These are phyloP conservation scores for Calonectria henricotiae DNA, from an alignment of 2,329 filamentous ascomycete species.

Conservation along the genomic window DNA sequence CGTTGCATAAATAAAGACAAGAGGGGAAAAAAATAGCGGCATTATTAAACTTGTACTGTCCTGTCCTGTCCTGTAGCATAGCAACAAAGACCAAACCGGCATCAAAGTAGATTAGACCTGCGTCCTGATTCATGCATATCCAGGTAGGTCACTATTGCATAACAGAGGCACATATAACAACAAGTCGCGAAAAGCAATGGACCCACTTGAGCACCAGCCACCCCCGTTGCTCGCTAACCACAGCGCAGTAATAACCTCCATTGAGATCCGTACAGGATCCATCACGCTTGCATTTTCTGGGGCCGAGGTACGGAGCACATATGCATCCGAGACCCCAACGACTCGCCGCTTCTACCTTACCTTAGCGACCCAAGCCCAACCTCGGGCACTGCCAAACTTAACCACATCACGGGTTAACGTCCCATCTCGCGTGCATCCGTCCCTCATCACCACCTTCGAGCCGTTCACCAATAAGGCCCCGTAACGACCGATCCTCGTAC, in stretches of 20 bases:
- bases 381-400: conserved; percentile 19
- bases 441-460: background rate
- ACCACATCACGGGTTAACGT: conserved; percentile 18
- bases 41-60: background rate
- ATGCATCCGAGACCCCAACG: conserved; percentile 29
- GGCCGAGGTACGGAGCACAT: conserved; percentile 33
- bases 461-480: conserved; percentile 20
- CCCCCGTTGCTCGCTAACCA: conserved; percentile 15
- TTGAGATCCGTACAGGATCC: conserved; percentile 38
- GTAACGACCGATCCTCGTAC: background rate
- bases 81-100: background rate
- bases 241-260: conserved; percentile 25
- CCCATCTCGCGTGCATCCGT: conserved; percentile 19
- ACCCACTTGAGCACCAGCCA: conserved; percentile 19
- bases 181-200: background rate
- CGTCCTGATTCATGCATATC: conserved; percentile 10
- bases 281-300: conserved; percentile 37
- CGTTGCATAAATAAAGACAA: background rate
- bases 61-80: background rate
- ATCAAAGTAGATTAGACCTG: background rate
- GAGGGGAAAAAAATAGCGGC: background rate
- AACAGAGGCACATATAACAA: background rate
- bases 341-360: conserved; percentile 25
- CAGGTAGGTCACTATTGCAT: conserved; percentile 6
- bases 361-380: conserved; percentile 23